Percentiles rank a stretch among this genome's conserved stretches.
phyloP scores from a whole-genome alignment of 306 rosid species.

The Benincasa hispida region DNA sequence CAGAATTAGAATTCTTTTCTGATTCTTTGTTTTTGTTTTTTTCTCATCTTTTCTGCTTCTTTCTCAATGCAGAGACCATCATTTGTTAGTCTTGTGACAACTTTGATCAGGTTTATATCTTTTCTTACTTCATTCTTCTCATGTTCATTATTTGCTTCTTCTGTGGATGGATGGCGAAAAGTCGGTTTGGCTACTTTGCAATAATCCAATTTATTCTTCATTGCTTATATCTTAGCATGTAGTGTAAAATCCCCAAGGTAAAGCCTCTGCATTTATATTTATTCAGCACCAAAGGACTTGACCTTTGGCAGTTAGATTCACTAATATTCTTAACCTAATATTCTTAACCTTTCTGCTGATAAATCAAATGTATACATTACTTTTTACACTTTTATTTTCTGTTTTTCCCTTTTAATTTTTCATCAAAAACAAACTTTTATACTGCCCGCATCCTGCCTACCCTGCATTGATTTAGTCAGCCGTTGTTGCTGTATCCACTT shows the following conservation, averaged over 20 bases:
- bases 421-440: too few species aligned
- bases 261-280: too few species aligned
- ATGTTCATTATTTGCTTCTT: not conserved
- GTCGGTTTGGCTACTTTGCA: too few species aligned
- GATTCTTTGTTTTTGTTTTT: conserved; percentile 8
- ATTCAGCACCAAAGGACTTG: too few species aligned
- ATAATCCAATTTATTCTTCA: not conserved
- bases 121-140: conserved; percentile 3
- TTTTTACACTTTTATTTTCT: too few species aligned
- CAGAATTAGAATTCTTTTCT: conserved; percentile 10
- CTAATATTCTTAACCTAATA: too few species aligned
- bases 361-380: too few species aligned
- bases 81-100: conserved; percentile 21
- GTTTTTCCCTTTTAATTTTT: too few species aligned
- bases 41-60: not conserved
- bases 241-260: too few species aligned
- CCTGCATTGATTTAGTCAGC: not conserved
- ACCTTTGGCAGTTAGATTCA: too few species aligned
- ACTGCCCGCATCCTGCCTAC: too few species aligned
- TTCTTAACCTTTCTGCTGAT: too few species aligned
- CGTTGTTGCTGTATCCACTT: not conserved
- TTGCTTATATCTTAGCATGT: not conserved
- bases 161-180: not conserved
- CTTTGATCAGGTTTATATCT: conserved; percentile 63
- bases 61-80: conserved; percentile 50